Percentiles rank a stretch among this genome's conserved stretches.
These are phyloP conservation scores for Ocimum tenuiflorum DNA, from an alignment of 257 asterid species.

Conservation along the genomic window DNA sequence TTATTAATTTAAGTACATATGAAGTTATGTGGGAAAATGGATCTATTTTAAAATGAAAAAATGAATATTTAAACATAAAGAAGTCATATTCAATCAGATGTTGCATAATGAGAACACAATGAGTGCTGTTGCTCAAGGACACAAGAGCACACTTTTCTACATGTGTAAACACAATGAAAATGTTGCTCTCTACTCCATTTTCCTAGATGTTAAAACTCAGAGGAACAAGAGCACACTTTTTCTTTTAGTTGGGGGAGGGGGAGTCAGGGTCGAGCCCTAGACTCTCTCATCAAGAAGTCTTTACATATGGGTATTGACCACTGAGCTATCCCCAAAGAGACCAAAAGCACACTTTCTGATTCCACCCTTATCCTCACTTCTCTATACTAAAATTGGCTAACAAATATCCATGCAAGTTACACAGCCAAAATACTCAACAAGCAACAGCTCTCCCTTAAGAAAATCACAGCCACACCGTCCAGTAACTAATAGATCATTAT, in stretches of 20 bases:
- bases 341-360: not conserved
- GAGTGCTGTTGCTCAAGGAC: too few relatives aligned
- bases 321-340: too few relatives aligned
- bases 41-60: too few relatives aligned
- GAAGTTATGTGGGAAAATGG: too few relatives aligned
- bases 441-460: not conserved
- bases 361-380: not conserved
- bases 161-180: not conserved
- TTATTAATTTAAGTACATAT: too few relatives aligned
- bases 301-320: too few relatives aligned
- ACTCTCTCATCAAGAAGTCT: too few relatives aligned
- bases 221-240: not conserved
- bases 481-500: not conserved
- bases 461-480: not conserved
- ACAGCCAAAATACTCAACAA: not conserved
- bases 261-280: too few relatives aligned
- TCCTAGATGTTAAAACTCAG: not conserved
- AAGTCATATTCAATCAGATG: too few relatives aligned
- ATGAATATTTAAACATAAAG: not conserved
- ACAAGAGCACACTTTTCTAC: too few relatives aligned
- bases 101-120: too few relatives aligned
- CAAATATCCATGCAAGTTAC: not conserved
- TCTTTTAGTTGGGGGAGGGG: too few relatives aligned
- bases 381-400: not conserved
- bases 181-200: not conserved